Conservation (phyloP, 2,329 filamentous ascomycete genomes). For the Saccharata proteae region DNA sequence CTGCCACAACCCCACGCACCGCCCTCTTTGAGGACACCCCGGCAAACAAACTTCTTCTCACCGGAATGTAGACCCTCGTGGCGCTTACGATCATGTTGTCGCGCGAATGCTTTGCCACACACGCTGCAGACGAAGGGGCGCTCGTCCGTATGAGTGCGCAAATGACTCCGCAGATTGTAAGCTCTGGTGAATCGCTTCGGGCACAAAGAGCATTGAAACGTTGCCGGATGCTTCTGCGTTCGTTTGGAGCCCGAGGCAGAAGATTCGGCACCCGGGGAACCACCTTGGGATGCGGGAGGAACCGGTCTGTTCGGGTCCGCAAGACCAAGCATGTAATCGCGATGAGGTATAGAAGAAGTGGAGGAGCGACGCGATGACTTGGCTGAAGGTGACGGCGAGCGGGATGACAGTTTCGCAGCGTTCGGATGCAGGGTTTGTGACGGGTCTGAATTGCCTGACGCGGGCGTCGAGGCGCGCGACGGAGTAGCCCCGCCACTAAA, state of each 20-base stretch:
- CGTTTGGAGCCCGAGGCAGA: constrained; percentile 48
- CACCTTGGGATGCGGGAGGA: constrained; percentile 21
- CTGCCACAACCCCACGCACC: constrained; percentile 87
- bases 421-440: constrained; percentile 31
- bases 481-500: constrained; percentile 38
- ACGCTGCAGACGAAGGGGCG: constrained; percentile 94
- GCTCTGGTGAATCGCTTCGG: constrained; percentile 93
- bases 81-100: constrained; percentile 92
- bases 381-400: constrained; percentile 31
- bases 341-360: constrained; percentile 41
- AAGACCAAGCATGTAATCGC: constrained; percentile 76
- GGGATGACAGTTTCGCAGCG: constrained; percentile 27
- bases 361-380: constrained; percentile 38
- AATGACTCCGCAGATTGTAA: constrained; percentile 89
- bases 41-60: constrained; percentile 98
- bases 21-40: constrained; percentile 72
- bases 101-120: constrained; percentile 92
- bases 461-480: constrained; percentile 32
- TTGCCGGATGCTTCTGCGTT: constrained; percentile 95
- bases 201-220: constrained; percentile 86
- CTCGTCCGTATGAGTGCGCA: constrained; percentile 94
- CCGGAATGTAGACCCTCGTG: constrained; percentile 94
- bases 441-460: constrained; percentile 16
- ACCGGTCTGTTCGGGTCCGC: constrained; percentile 78
- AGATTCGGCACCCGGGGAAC: constrained; percentile 16